These are phyloP conservation scores for Beta lomatogona DNA, from an alignment of 179 eudicot species.

Conservation along the genomic window DNA sequence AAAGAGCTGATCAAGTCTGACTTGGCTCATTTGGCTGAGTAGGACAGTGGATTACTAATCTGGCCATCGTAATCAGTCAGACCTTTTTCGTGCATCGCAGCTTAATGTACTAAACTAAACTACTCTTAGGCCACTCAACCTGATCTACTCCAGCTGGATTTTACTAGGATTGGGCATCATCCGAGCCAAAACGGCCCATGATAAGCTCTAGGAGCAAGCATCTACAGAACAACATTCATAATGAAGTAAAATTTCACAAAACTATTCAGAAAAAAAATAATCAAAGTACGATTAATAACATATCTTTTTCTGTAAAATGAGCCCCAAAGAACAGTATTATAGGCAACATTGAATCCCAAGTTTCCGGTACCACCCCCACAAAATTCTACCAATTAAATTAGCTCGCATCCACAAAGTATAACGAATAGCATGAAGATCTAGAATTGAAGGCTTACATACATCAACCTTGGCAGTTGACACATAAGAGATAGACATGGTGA, in stretches of 20 bases:
- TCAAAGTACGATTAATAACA: not conserved
- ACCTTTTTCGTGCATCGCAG: not conserved
- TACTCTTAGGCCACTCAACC: not conserved
- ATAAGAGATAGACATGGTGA: conserved; percentile 48
- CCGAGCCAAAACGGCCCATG: not conserved
- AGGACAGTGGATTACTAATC: no score
- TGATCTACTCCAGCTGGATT: not conserved
- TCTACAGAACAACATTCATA: not conserved
- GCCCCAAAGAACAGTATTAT: no score
- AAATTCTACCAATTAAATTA: no score
- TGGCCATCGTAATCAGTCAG: no score
- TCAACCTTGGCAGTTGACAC: conserved; percentile 44
- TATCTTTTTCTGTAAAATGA: no score
- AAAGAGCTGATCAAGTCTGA: not conserved
- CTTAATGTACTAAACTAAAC: not conserved
- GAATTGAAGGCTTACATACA: conserved; percentile 32
- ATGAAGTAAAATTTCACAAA: not conserved
- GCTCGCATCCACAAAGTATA: no score
- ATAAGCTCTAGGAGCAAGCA: not conserved
- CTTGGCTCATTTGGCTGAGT: not conserved
- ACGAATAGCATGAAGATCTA: not conserved
- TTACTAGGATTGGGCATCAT: not conserved
- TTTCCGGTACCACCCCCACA: no score
- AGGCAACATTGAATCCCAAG: no score
- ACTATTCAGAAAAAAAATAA: not conserved